Percentiles rank a stretch among this genome's conserved stretches.
phyloP scores from a whole-genome alignment of 2,329 filamentous ascomycete genomes.

The Aphanocladium album region DNA sequence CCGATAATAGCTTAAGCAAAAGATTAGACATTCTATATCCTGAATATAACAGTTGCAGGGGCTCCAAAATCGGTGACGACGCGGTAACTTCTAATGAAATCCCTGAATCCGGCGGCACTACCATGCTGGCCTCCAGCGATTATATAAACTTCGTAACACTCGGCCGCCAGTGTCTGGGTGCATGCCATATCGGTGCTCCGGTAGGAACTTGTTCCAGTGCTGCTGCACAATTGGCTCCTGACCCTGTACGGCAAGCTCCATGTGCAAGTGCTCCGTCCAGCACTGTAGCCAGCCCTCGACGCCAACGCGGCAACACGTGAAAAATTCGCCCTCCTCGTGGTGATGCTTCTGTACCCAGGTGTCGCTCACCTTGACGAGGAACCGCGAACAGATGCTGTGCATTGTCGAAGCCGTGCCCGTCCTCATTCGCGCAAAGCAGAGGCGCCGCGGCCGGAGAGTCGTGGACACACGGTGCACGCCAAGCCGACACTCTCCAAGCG shows the following conservation, averaged over 20 bases:
- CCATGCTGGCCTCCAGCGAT: too few relatives aligned
- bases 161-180: neutral
- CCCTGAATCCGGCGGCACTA: too few relatives aligned
- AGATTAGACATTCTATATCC: too few relatives aligned
- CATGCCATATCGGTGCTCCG: neutral
- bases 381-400: neutral
- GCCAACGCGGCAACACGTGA: neutral
- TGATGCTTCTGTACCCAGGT: neutral
- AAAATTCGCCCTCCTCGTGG: neutral
- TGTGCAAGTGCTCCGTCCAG: neutral
- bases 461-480: neutral
- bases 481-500: neutral
- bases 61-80: too few relatives aligned
- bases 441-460: neutral
- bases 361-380: neutral
- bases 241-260: neutral
- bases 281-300: neutral
- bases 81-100: too few relatives aligned
- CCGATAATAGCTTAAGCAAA: too few relatives aligned
- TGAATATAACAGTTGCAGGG: too few relatives aligned
- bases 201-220: neutral
- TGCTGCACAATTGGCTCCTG: neutral
- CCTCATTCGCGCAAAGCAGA: neutral
- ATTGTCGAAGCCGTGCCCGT: neutral
- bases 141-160: neutral